Conservation (phyloP, 2,329 filamentous ascomycete species). For the Anthostomella pinea region DNA sequence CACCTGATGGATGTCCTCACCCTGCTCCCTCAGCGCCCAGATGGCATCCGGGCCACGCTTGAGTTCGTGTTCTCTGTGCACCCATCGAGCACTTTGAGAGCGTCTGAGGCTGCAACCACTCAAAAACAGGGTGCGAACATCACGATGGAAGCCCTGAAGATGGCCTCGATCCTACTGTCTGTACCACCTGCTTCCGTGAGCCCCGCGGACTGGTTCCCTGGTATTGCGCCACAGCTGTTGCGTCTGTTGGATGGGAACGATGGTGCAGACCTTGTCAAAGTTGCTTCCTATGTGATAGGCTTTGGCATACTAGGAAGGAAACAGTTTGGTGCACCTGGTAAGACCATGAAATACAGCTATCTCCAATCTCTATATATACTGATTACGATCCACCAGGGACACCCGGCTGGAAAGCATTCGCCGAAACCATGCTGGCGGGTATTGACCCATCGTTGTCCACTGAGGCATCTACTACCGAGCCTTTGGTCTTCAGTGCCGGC, state of each 20-base stretch:
- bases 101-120: conserved; percentile 39
- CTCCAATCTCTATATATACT: not conserved
- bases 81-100: conserved; percentile 45
- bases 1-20: conserved; percentile 58
- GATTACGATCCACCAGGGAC: conserved; percentile 36
- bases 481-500: conserved; percentile 27
- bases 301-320: conserved; percentile 66
- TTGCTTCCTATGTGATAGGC: conserved; percentile 60
- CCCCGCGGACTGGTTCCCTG: conserved; percentile 57
- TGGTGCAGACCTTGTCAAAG: conserved; percentile 56
- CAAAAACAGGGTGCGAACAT: conserved; percentile 61
- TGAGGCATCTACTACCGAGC: conserved; percentile 16
- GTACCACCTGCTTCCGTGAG: conserved; percentile 54
- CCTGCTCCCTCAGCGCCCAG: conserved; percentile 56
- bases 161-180: conserved; percentile 61
- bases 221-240: conserved; percentile 60
- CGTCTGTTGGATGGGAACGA: conserved; percentile 59
- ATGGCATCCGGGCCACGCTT: conserved; percentile 64
- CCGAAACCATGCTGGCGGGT: conserved; percentile 52
- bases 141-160: conserved; percentile 64
- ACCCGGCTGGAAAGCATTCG: conserved; percentile 62
- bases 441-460: conserved; percentile 44
- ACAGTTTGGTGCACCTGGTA: conserved; percentile 61
- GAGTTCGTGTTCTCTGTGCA: conserved; percentile 72
- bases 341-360: conserved; percentile 20